phyloP scores from a whole-genome alignment of 257 asterid species.

The Solanum chmielewskii region DNA sequence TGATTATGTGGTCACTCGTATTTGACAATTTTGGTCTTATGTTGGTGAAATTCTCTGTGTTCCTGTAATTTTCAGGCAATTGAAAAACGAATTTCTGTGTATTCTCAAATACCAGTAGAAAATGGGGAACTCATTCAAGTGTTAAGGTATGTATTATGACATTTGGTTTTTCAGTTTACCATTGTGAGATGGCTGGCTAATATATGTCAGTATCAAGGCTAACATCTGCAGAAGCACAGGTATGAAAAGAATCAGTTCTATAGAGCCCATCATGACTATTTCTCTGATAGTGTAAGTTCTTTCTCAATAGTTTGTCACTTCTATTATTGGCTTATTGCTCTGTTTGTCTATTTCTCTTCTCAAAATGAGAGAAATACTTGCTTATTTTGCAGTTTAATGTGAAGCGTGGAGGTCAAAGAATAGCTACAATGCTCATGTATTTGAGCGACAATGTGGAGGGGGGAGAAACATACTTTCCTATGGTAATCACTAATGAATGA shows the following conservation, averaged over 20 bases:
- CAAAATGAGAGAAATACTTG: neutral
- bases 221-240: slow-evolving; percentile 85
- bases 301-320: neutral
- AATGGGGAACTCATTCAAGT: slow-evolving; percentile 91
- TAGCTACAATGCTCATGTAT: slow-evolving; percentile 17
- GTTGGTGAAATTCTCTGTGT: neutral
- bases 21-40: neutral
- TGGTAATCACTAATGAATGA: slow-evolving; percentile 1
- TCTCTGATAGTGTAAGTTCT: slow-evolving; percentile 60
- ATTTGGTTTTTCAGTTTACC: slow-evolving; percentile 6
- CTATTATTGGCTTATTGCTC: neutral
- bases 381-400: slow-evolving; percentile 8
- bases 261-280: slow-evolving; percentile 78
- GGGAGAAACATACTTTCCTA: slow-evolving; percentile 18
- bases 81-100: slow-evolving; percentile 76
- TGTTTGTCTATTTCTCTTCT: neutral
- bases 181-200: slow-evolving; percentile 7
- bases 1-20: neutral
- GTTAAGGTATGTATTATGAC: slow-evolving; percentile 38
- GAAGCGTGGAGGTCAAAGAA: slow-evolving; percentile 13
- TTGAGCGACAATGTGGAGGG: slow-evolving; percentile 17
- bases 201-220: slow-evolving; percentile 40
- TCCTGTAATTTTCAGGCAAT: slow-evolving; percentile 45
- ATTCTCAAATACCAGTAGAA: slow-evolving; percentile 68
- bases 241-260: slow-evolving; percentile 70